Percentiles rank a stretch among this genome's conserved stretches.
phyloP scores from a whole-genome alignment of 2,329 filamentous ascomycete species.

The Pseudogymnoascus sp. region DNA sequence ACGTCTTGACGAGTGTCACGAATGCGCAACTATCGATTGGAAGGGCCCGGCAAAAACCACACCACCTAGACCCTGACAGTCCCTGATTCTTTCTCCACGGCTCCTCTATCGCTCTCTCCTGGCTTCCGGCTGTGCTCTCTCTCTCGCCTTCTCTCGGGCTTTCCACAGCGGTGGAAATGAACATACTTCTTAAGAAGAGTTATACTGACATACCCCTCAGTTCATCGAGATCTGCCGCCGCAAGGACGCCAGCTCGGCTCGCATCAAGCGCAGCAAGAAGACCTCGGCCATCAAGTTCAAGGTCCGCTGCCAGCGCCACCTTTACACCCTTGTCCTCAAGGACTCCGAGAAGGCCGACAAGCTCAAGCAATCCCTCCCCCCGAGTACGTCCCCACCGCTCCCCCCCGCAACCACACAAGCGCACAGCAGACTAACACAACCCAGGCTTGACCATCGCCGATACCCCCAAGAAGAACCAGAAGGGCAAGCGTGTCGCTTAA shows the following conservation, averaged over 20 bases:
- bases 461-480: slow-evolving; percentile 52
- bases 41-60: not conserved
- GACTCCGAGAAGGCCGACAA: slow-evolving; percentile 99
- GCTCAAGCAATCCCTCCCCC: slow-evolving; percentile 97
- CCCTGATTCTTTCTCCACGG: not conserved
- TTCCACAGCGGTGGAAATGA: not conserved
- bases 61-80: not conserved
- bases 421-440: slow-evolving; percentile 14
- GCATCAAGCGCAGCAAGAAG: slow-evolving; percentile 94
- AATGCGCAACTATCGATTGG: slow-evolving; percentile 25
- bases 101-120: not conserved
- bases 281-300: slow-evolving; percentile 98
- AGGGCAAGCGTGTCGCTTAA: slow-evolving; percentile 29
- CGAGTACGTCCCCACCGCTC: slow-evolving; percentile 58
- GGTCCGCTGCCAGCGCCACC: slow-evolving; percentile 93
- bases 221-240: slow-evolving; percentile 99
- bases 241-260: slow-evolving; percentile 95
- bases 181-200: not conserved
- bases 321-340: slow-evolving; percentile 98
- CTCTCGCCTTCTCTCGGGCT: not conserved
- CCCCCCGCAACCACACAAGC: slow-evolving; percentile 35
- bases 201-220: slow-evolving; percentile 35
- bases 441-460: slow-evolving; percentile 51
- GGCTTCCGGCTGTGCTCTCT: not conserved
- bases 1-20: not conserved